Percentiles rank a stretch among this genome's conserved stretches.
phyloP scores from a whole-genome alignment of 2,329 filamentous ascomycete species.

The Paraphoma sp. region DNA sequence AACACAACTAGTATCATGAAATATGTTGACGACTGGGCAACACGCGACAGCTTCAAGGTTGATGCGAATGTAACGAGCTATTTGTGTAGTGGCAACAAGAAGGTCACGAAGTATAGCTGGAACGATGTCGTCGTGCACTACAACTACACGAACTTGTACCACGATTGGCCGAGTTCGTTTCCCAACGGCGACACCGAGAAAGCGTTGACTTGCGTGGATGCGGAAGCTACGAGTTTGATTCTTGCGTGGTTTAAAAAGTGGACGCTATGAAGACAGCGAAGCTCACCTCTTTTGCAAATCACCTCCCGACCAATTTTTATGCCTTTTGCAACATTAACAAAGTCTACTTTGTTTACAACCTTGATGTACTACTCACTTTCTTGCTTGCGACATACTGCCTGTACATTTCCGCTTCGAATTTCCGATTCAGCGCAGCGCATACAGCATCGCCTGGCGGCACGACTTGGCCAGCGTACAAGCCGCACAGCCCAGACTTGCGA shows the following conservation, averaged over 20 bases:
- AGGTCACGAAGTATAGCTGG: constrained; percentile 32
- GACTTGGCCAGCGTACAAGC: constrained; percentile 38
- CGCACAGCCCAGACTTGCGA: constrained; percentile 37
- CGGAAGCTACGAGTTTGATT: constrained; percentile 40
- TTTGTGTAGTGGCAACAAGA: constrained; percentile 39
- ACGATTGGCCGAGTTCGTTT: constrained; percentile 50
- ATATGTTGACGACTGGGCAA: constrained; percentile 50
- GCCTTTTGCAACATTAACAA: not conserved
- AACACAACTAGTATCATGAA: constrained; percentile 23
- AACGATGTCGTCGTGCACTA: constrained; percentile 48
- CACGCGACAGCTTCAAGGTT: constrained; percentile 40
- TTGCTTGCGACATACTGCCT: not conserved
- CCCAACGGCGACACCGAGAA: constrained; percentile 35
- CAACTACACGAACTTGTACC: constrained; percentile 45
- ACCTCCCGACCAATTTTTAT: not conserved
- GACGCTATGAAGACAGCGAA: constrained; percentile 20
- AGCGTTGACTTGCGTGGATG: constrained; percentile 35
- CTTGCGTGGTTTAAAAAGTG: constrained; percentile 40
- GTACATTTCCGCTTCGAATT: constrained; percentile 25
- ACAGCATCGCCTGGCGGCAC: constrained; percentile 38
- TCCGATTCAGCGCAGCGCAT: constrained; percentile 14
- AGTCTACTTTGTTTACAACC: not conserved
- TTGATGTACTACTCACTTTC: not conserved
- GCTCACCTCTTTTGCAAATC: not conserved
- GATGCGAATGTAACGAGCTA: constrained; percentile 31